Evolutionary conservation across 139 green algal species (phyloP), one percentile per base, ranked within the genome.

Genomic region (Eudorina sp.): DNA sequence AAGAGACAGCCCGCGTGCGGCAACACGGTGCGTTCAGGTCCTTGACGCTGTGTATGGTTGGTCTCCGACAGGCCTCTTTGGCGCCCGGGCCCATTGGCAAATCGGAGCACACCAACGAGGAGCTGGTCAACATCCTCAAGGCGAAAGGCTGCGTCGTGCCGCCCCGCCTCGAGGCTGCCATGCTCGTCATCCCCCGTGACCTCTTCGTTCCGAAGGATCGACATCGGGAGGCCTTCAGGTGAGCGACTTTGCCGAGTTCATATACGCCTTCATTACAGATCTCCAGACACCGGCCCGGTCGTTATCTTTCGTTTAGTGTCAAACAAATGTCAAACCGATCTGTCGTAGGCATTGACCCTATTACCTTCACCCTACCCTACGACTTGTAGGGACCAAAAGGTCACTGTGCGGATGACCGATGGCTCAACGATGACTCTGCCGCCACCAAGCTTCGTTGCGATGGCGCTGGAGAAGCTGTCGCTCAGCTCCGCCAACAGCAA

Each of bases 41-140:
- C n/a, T n/a, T n/a, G n/a, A n/a, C n/a, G n/a, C n/a, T n/a, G n/a
- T n/a, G n/a, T n/a, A n/a, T n/a, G n/a, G n/a, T 58, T 73, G 64
- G 11, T 19, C 64, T 43, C 21, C 58, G 58, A 4, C 55, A 90
- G 83, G 91, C 85, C 4, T 62, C 66, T 2, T 80, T 94, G 18
- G 53, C 69, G 3, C 91, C 86, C 46, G 91, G 93, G 4, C 93
- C 93, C n/a, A 93, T 95, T 29, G 93, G 93, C 84, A 92, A 91
- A 74, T 89, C 75, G 14, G 93, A 95, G 84, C 90, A 94, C 84
- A 94, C 90, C 62, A 93, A 93, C 43, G 93, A 95, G 93, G 93
- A 95, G 91, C 90, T 95, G 66, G 87, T 95, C 48, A 92, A 93
- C 89, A 91, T 95, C 72, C 88, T 95, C 46, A 93, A 93, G 70